Base-by-base conservation (phyloP, 2,329 filamentous ascomycete genomes). In the Akanthomyces uredinophilus region DNA sequence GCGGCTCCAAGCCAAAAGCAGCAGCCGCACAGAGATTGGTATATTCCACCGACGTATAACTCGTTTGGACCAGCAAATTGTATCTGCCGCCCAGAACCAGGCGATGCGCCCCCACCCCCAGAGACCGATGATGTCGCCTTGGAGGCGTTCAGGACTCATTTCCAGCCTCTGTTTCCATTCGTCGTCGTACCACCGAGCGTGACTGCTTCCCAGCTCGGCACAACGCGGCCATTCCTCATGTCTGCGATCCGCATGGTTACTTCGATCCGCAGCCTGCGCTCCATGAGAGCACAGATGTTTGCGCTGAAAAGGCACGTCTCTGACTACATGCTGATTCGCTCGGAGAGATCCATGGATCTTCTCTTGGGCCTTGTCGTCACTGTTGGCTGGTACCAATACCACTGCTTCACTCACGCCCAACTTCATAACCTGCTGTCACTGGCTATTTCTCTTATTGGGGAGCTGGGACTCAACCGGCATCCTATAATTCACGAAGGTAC, bases 381-480 rank as follows among this genome's bases (percentile, higher is more conserved):
- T 29, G 65, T 81, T 2, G 77, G 77, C 0, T 84, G 77, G 74
- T 82, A 83, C 61, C 81, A 84, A 52, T 80, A 83, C 56, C 81
- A 84, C 66, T 83, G 81, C 65, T 75, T 82, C 64, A 74, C 79
- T 68, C 81, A 84, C 57, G 74, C 77, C 0, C 83, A 85, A 63
- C 68, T 85, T 14, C 78, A 78, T 66, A 83, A 81, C 57, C 70
- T 85, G 3, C 68, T 84, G 3, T 74, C 79, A 10, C 65, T 86
- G 22, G 79, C 81, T 1, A 69, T 75, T 14, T 80, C 78, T 5
- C 73, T 84, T 1, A 71, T 78, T 8, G 75, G 75, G 0, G 81
- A 83, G 60, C 67, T 84, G 41, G 78, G 77, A 2, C 68, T 85
- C 14, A 79, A 78, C 50, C 73, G 72, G 7, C 70, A 72, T 4